Base-by-base conservation (phyloP, 495 filamentous ascomycete genomes). In the Podospora conica region DNA sequence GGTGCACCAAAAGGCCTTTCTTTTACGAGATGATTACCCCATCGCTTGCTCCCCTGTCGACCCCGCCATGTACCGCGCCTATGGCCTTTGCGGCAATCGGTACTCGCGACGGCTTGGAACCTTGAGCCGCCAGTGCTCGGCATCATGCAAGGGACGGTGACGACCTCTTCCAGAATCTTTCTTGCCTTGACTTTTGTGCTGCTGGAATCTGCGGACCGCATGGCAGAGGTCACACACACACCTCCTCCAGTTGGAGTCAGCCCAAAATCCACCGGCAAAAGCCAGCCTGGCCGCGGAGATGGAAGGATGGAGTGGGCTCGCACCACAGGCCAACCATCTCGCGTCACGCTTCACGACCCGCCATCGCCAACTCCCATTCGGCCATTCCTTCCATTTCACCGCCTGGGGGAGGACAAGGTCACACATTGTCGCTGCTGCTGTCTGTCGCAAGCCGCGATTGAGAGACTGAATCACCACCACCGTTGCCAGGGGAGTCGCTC, bases 1-100 rank as follows among this genome's bases (percentile, higher is more conserved):
- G 75, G 71, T 23, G 24, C 67, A 28, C 55, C 40, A 48, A 29
- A 55, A 24, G 60, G 65, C 53, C 55, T 67, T 66, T 69, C 63
- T 69, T 48, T 76, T 76, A 76, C 75, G 75, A 67, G 65, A 76
- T 71, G 20, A 70, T 72, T 74, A 74, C 70, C 68, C 68, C 70
- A 72, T 74, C 58, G 66, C 59, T 65, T 71, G 65, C 23, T 58
- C n/a, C n/a, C n/a, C n/a, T n/a, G n/a, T n/a, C n/a, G 57, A 31
- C 61, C 58, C 60, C 21, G 23, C 22, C 56, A 58, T 21, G 71
- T 68, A 74, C 67, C 69, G 22, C 57, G 64, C 11, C 64, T 1
- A 31, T 53, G 62, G 21, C 55, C 23, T 58, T 68, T 55, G 56
- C 10, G 10, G 8, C 9, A 23, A 24, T 21, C 7, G 61, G 55